These are phyloP conservation scores for Brassica nigra DNA, from an alignment of 345 rosid species.

Conservation along the genomic window DNA sequence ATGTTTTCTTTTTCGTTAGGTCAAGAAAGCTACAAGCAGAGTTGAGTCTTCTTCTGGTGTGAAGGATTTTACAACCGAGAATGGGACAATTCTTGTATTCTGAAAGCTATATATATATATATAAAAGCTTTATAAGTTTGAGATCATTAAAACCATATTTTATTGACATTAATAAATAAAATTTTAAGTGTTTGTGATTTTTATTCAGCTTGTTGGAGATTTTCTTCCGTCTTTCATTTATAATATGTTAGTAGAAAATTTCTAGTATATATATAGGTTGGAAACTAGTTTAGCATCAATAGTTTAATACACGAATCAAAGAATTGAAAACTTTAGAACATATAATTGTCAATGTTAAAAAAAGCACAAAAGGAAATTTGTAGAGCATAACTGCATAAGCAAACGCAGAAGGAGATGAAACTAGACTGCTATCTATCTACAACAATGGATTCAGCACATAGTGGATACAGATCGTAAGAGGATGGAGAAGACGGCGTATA, in stretches of 20 bases:
- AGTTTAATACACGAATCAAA: background rate
- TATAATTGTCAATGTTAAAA: background rate
- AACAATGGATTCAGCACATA: background rate
- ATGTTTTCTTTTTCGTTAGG: slow-evolving; percentile 30
- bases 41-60: slow-evolving; percentile 28
- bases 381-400: background rate
- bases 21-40: slow-evolving; percentile 44
- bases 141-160: background rate
- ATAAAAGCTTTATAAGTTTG: background rate
- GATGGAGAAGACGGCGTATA: background rate
- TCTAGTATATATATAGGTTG: background rate
- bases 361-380: background rate
- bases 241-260: background rate
- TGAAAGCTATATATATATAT: slow-evolving; percentile 8
- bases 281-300: background rate
- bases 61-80: background rate
- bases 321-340: background rate
- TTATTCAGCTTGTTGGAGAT: background rate
- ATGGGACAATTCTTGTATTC: slow-evolving; percentile 7
- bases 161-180: background rate
- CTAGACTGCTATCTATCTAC: background rate
- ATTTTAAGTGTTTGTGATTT: background rate
- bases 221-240: background rate
- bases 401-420: background rate
- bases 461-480: background rate